Conservation (phyloP, 352 stramenopile species). For the Achlya hypogyna region DNA sequence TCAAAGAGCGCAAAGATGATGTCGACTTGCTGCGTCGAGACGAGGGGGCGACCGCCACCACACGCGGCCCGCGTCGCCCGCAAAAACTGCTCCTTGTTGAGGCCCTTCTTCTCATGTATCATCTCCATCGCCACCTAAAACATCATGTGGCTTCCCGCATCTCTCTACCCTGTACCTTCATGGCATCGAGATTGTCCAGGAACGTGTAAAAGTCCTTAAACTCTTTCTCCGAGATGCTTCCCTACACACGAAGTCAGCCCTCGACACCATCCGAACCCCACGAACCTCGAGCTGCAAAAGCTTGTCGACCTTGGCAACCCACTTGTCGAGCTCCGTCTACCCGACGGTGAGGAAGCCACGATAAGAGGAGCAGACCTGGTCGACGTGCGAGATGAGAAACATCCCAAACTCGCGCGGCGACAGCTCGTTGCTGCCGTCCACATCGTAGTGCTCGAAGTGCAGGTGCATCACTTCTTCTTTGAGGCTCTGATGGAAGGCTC, state of each 20-base stretch:
- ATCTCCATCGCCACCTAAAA: slow-evolving; percentile 59
- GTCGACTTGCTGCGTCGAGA: slow-evolving; percentile 76
- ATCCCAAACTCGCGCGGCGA: slow-evolving; percentile 79
- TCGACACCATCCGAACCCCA: background rate
- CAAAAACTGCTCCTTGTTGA: slow-evolving; percentile 83
- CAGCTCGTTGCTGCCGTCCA: slow-evolving; percentile 68
- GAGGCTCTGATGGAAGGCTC: slow-evolving; percentile 55
- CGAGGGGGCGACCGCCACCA: slow-evolving; percentile 37
- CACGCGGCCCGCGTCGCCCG: slow-evolving; percentile 59
- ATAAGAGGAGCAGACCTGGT: slow-evolving; percentile 41
- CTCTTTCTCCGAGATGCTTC: slow-evolving; percentile 61
- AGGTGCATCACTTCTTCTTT: slow-evolving; percentile 74
- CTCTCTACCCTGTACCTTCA: slow-evolving; percentile 32
- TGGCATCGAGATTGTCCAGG: slow-evolving; percentile 70
- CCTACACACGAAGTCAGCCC: slow-evolving; percentile 25
- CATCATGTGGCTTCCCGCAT: background rate
- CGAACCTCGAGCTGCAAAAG: slow-evolving; percentile 44
- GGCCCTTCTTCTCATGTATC: slow-evolving; percentile 67
- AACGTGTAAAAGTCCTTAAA: slow-evolving; percentile 81
- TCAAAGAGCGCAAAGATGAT: slow-evolving; percentile 82
- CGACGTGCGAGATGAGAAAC: slow-evolving; percentile 79
- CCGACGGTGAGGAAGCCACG: background rate
- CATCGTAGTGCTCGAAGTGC: slow-evolving; percentile 86
- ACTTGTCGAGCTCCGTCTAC: slow-evolving; percentile 62
- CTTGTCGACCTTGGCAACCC: slow-evolving; percentile 71